Conservation (phyloP, 1,284 basidiomycete genomes). For the Ustilago loliicola region DNA sequence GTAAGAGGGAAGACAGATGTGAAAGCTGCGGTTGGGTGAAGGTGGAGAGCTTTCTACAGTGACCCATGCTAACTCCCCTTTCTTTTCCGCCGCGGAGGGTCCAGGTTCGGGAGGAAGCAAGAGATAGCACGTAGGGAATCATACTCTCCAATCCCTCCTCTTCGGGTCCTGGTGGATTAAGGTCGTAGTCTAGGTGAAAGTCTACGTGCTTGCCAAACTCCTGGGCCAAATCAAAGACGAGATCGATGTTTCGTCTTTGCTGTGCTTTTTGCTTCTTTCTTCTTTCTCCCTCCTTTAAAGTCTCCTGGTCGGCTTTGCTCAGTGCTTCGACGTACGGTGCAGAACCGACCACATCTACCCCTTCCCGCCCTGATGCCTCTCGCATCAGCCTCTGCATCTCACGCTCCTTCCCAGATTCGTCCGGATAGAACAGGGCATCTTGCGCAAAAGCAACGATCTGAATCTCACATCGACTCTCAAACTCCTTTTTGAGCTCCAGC, state of each 20-base stretch:
- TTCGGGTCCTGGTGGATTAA: slow-evolving; percentile 7
- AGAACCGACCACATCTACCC: slow-evolving; percentile 34
- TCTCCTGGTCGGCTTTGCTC: not conserved
- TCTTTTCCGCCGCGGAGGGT: not conserved
- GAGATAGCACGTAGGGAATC: slow-evolving; percentile 21
- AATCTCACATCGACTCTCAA: slow-evolving; percentile 16
- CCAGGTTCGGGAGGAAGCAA: slow-evolving; percentile 7
- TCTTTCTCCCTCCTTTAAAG: not conserved
- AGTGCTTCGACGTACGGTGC: slow-evolving; percentile 51
- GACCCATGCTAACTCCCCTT: slow-evolving; percentile 33
- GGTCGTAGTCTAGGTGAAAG: slow-evolving; percentile 60
- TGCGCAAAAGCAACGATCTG: slow-evolving; percentile 52
- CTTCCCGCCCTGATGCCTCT: slow-evolving; percentile 9
- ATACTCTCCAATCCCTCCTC: slow-evolving; percentile 13
- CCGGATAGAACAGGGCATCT: slow-evolving; percentile 45
- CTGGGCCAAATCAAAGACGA: slow-evolving; percentile 29
- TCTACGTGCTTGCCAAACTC: slow-evolving; percentile 34
- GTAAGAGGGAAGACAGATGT: slow-evolving; percentile 15
- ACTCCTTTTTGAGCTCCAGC: slow-evolving; percentile 18
- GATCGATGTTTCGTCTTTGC: slow-evolving; percentile 20
- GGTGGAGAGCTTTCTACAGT: slow-evolving; percentile 45
- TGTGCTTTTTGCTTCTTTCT: slow-evolving; percentile 13
- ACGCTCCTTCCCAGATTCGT: slow-evolving; percentile 15
- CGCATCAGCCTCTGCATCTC: slow-evolving; percentile 31
- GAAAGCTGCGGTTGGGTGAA: slow-evolving; percentile 8